Conservation (phyloP, 2,329 filamentous ascomycete species). For the Alternaria incomplexa region DNA sequence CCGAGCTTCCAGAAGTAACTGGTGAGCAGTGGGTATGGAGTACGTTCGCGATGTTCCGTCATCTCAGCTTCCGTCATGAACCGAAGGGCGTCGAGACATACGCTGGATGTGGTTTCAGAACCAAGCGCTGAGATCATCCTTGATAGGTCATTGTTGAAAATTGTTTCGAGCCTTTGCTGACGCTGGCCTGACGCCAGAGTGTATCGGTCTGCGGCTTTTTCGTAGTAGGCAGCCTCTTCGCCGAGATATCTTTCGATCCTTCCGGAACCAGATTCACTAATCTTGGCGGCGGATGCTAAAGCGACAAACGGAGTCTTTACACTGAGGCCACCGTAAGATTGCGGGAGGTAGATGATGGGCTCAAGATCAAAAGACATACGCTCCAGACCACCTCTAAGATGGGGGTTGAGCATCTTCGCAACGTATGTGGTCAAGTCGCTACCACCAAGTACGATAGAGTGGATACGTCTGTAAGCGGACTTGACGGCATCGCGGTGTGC, state of each 20-base stretch:
- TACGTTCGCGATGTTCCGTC: slow-evolving; percentile 21
- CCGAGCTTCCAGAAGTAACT: background rate
- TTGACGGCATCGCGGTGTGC: slow-evolving; percentile 31
- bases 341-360: slow-evolving; percentile 35
- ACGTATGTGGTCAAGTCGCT: slow-evolving; percentile 29
- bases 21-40: slow-evolving; percentile 9
- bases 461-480: slow-evolving; percentile 28
- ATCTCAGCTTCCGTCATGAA: slow-evolving; percentile 8
- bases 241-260: slow-evolving; percentile 15
- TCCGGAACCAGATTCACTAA: slow-evolving; percentile 10
- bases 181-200: slow-evolving; percentile 12
- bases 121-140: slow-evolving; percentile 15
- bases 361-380: slow-evolving; percentile 22
- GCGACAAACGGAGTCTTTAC: slow-evolving; percentile 37
- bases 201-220: slow-evolving; percentile 15
- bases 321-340: slow-evolving; percentile 36
- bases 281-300: slow-evolving; percentile 23
- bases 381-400: background rate
- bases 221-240: slow-evolving; percentile 20
- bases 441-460: slow-evolving; percentile 29
- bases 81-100: slow-evolving; percentile 17
- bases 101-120: background rate
- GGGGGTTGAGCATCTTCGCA: slow-evolving; percentile 17
- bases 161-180: slow-evolving; percentile 13
- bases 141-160: slow-evolving; percentile 22